phyloP scores from a whole-genome alignment of 2,329 filamentous ascomycete genomes.

The Lachnellula hyalina region DNA sequence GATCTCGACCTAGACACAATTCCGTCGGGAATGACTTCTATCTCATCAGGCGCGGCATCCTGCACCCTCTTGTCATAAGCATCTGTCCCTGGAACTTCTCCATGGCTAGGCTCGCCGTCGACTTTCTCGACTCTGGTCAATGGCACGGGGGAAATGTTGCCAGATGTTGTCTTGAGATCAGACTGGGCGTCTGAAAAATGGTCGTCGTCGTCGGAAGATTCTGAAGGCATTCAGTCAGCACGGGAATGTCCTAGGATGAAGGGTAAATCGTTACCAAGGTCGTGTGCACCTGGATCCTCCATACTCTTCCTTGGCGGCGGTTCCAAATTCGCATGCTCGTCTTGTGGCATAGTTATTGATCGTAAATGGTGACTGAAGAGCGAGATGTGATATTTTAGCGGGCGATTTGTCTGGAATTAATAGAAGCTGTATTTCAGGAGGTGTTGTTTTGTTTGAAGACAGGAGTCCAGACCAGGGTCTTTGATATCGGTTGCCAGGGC shows the following conservation, averaged over 20 bases:
- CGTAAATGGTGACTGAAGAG: background rate
- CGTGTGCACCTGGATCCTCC: slow-evolving; percentile 54
- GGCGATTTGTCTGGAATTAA: too few relatives aligned
- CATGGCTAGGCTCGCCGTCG: slow-evolving; percentile 52
- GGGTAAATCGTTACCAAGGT: slow-evolving; percentile 44
- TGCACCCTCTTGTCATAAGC: slow-evolving; percentile 50
- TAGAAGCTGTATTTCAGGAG: too few relatives aligned
- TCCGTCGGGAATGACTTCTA: slow-evolving; percentile 36
- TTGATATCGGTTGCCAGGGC: too few relatives aligned
- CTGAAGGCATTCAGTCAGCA: slow-evolving; percentile 28
- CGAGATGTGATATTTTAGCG: too few relatives aligned
- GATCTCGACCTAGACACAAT: background rate
- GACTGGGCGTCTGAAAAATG: slow-evolving; percentile 65
- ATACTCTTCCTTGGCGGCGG: slow-evolving; percentile 38
- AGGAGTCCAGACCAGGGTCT: too few relatives aligned
- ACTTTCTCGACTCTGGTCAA: slow-evolving; percentile 54
- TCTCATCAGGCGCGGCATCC: slow-evolving; percentile 57
- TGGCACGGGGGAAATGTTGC: slow-evolving; percentile 46
- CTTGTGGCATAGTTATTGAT: slow-evolving; percentile 23
- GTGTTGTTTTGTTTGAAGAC: too few relatives aligned
- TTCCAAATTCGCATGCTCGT: slow-evolving; percentile 35
- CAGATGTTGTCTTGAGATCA: slow-evolving; percentile 37
- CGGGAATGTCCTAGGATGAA: background rate
- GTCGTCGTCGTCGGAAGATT: slow-evolving; percentile 61
- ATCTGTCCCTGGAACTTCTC: slow-evolving; percentile 56